Conservation (phyloP, 1,139 yeast genomes). For the Geotrichum histeridarum region DNA sequence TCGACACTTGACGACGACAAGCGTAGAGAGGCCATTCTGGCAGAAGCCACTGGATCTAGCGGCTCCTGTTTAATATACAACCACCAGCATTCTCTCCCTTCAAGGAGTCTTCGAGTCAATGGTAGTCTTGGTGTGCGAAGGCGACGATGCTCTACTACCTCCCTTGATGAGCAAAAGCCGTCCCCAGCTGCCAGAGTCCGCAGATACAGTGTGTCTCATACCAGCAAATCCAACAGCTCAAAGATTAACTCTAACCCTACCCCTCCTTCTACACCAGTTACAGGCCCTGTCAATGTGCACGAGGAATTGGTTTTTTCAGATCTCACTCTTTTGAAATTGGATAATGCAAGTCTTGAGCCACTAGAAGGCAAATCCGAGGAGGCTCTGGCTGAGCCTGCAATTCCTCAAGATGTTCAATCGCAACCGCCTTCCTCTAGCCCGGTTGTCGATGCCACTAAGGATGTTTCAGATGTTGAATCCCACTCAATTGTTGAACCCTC, state of each 20-base stretch:
- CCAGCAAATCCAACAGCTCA: not conserved
- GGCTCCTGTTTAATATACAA: conserved; percentile 19
- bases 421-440: not conserved
- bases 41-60: conserved; percentile 19
- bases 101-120: not conserved
- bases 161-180: conserved; percentile 2
- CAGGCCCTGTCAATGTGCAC: conserved; percentile 14
- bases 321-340: not conserved
- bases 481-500: too few species aligned
- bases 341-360: not conserved
- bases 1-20: conserved; percentile 35
- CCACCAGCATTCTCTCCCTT: conserved; percentile 18
- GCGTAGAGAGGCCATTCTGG: conserved; percentile 26
- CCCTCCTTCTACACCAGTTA: conserved; percentile 18
- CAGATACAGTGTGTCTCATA: conserved; percentile 3
- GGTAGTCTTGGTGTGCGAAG: not conserved
- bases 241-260: conserved; percentile 3
- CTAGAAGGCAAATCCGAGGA: not conserved
- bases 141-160: conserved; percentile 14
- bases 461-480: not conserved
- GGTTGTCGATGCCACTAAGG: not conserved
- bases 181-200: not conserved
- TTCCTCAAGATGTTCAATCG: not conserved
- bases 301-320: not conserved
- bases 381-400: too few species aligned